Percentiles rank a stretch among this genome's conserved stretches.
These are phyloP conservation scores for Nannochloropsis oceanica DNA, from an alignment of 108 stramenopile genomes.

Conservation along the genomic window DNA sequence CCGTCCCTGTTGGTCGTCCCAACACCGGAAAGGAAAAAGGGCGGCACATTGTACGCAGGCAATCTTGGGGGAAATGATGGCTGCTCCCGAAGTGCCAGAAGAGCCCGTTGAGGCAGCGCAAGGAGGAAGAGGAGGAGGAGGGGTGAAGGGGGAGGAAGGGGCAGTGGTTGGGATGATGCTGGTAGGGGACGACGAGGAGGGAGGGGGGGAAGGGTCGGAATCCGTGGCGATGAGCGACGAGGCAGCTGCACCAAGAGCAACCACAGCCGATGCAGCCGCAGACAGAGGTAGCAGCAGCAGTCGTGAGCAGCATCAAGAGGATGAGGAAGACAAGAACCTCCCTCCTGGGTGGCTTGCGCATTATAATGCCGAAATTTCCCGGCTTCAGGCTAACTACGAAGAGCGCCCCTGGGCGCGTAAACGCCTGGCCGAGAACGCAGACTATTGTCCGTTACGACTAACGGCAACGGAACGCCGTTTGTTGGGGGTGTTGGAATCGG, in stretches of 20 bases:
- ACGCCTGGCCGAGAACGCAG: background rate
- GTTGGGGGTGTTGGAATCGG: conserved; percentile 20
- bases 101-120: background rate
- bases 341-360: background rate
- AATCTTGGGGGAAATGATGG: conserved; percentile 25
- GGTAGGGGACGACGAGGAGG: background rate
- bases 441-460: conserved; percentile 4
- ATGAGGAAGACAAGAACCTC: background rate
- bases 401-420: background rate
- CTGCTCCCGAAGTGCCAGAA: conserved; percentile 5
- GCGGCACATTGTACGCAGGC: conserved; percentile 15
- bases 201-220: background rate
- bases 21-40: conserved; percentile 25
- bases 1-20: conserved; percentile 25
- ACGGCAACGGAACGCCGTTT: conserved; percentile 13
- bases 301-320: background rate
- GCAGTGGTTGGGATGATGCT: background rate
- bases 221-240: background rate
- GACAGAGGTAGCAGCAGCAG: background rate
- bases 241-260: background rate
- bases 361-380: background rate
- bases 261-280: background rate
- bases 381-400: background rate
- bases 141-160: background rate
- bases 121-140: background rate